Conservation (phyloP, 192 early-diverging fungal genomes). For the Coemansia sp. region DNA sequence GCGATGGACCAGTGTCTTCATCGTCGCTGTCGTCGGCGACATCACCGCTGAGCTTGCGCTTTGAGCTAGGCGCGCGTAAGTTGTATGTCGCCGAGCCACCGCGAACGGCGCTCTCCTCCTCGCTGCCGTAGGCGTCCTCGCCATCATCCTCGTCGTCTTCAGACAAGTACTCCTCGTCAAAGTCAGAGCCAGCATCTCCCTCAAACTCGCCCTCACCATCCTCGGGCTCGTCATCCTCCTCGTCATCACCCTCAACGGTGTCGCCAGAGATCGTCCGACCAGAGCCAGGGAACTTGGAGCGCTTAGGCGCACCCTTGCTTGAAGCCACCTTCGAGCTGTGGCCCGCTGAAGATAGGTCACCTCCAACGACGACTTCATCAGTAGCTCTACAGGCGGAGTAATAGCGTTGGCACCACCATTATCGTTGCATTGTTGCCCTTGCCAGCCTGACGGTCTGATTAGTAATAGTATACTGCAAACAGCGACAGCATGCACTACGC, state of each 20-base stretch:
- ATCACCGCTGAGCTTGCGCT: conserved; percentile 28
- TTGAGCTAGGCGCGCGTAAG: conserved; percentile 28
- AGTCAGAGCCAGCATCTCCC: conserved; percentile 15
- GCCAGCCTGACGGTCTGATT: not conserved
- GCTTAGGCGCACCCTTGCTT: conserved; percentile 25
- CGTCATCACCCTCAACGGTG: conserved; percentile 14
- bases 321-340: conserved; percentile 6
- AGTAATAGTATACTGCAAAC: not conserved
- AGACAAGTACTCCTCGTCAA: conserved; percentile 25
- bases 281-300: conserved; percentile 32
- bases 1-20: conserved; percentile 21
- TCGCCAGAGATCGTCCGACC: conserved; percentile 26
- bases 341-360: not conserved
- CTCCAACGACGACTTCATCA: not conserved
- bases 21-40: conserved; percentile 14
- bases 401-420: not conserved
- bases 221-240: conserved; percentile 15
- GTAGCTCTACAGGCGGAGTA: not conserved
- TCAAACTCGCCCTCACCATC: conserved; percentile 11
- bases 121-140: conserved; percentile 21
- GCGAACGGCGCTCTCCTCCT: conserved; percentile 19
- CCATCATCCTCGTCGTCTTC: conserved; percentile 32
- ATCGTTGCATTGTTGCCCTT: not conserved
- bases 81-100: conserved; percentile 48
- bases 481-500: not conserved